Base-by-base conservation (phyloP, 176 grass and related monocot species). In the Phoenix roebelenii region DNA sequence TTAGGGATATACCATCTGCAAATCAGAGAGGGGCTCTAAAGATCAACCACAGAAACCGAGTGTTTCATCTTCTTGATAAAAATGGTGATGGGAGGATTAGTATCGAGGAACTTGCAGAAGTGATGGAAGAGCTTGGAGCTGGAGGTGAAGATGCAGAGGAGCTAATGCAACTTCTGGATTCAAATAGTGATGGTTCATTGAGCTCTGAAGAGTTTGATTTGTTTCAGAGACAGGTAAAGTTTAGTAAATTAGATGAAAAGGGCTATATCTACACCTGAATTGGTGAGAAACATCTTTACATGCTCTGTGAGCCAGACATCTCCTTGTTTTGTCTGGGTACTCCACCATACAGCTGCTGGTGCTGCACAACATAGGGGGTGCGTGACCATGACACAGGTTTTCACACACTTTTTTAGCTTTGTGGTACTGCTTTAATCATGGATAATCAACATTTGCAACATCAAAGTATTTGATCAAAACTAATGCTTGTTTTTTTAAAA, bases 81-180 rank as follows among this genome's bases (percentile, higher is more conserved):
- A 97, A 97, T 52, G 79, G 80, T 24, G 84, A 97, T 23, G 87
- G 84, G 35, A 90, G 81, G 56, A 97, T 97, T 64, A 97, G 92
- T 72, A 80, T 97, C 3, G 92, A 97, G 52, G 92, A 97, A 63
- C 86, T 97, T 23, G 85, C 81, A 1, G 92, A 90, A 35, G 78
- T 97, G 54, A 97, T 97, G 80, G 80, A 91, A 19, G 92, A 97
- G 52, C 83, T 97, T 48, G 92, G 92, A 44, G 92, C 92, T 0
- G 81, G 79, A 49, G 79, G 71, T 25, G 70, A 90, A 56, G 92
- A 97, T 29, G 92, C 92, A 4, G 57, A 58, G 51, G 92, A 85
- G 26, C 77, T 97, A 30, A 97, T 91, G 92, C 83, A 71, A 54
- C 87, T 88, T 49, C 87, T 97, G 22, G 92, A 97, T 44, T 84